These are phyloP conservation scores for Apiotrichum montevideense DNA, from an alignment of 1,284 basidiomycete species.

Conservation along the genomic window DNA sequence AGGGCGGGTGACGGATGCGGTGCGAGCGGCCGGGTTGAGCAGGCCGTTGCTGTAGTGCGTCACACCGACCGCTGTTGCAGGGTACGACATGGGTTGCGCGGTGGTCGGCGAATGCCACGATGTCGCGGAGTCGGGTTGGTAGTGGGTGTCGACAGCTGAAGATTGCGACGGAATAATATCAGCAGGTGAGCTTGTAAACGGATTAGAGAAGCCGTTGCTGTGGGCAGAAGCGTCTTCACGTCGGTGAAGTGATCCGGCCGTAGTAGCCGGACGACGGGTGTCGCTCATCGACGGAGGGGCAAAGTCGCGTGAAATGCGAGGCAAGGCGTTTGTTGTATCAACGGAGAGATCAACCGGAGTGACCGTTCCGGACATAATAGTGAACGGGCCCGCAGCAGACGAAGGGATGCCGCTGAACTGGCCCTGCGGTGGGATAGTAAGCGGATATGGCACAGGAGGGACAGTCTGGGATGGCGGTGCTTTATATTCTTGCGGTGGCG, in stretches of 20 bases:
- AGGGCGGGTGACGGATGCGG: slow-evolving; percentile 18
- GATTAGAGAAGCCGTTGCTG: slow-evolving; percentile 8
- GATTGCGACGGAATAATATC: slow-evolving; percentile 1
- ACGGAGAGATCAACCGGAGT: slow-evolving; percentile 9
- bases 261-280: slow-evolving; percentile 40
- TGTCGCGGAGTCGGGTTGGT: slow-evolving; percentile 3
- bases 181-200: slow-evolving; percentile 3
- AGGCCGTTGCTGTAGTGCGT: slow-evolving; percentile 8
- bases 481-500: slow-evolving; percentile 18
- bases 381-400: neutral
- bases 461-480: neutral
- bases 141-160: slow-evolving; percentile 24
- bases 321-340: slow-evolving; percentile 25
- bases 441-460: neutral
- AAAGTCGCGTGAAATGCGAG: slow-evolving; percentile 44
- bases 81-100: slow-evolving; percentile 1
- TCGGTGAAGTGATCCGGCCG: slow-evolving; percentile 33
- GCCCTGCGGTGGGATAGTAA: neutral
- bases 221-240: neutral
- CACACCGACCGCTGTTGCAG: slow-evolving; percentile 1
- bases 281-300: slow-evolving; percentile 30
- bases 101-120: slow-evolving; percentile 2
- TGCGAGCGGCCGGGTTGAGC: slow-evolving; percentile 1
- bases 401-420: neutral
- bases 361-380: slow-evolving; percentile 2